Conservation (phyloP, 495 filamentous ascomycete genomes). For the Daldinia childiae region DNA sequence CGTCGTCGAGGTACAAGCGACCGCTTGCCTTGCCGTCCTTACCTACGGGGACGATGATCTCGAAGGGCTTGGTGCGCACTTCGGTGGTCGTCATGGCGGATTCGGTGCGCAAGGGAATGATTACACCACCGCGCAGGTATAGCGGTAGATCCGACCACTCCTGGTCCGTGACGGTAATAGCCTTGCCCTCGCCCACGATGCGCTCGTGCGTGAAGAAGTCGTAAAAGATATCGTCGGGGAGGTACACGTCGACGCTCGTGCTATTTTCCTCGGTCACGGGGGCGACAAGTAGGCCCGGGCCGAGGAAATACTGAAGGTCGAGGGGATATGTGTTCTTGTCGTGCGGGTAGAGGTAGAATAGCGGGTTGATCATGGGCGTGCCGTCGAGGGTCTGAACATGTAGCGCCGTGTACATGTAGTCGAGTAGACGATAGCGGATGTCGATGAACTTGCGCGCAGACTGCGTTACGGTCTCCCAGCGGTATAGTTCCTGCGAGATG, state of each 20-base stretch:
- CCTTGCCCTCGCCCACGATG: constrained; percentile 65
- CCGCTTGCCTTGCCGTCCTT: constrained; percentile 53
- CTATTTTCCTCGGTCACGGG: constrained; percentile 72
- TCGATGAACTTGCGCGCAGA: constrained; percentile 77
- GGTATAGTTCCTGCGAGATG: constrained; percentile 81
- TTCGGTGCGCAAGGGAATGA: constrained; percentile 70
- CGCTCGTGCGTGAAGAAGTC: constrained; percentile 73
- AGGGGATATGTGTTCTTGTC: constrained; percentile 69
- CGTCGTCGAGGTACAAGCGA: constrained; percentile 69
- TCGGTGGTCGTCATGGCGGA: constrained; percentile 75
- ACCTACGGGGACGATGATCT: constrained; percentile 73
- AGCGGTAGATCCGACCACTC: constrained; percentile 74
- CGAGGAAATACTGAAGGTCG: constrained; percentile 78
- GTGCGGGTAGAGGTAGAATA: constrained; percentile 77
- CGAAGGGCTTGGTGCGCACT: constrained; percentile 72
- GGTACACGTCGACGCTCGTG: constrained; percentile 75
- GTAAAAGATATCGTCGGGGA: constrained; percentile 80
- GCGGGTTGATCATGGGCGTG: constrained; percentile 71
- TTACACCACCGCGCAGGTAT: constrained; percentile 73
- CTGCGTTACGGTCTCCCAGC: constrained; percentile 69
- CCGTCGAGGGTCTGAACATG: constrained; percentile 71
- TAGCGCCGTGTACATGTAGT: constrained; percentile 85
- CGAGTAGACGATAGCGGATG: constrained; percentile 77
- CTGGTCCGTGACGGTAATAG: constrained; percentile 63
- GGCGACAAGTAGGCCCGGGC: constrained; percentile 73